Percentiles rank a stretch among this genome's conserved stretches.
These are phyloP conservation scores for Geotrichum fermentans DNA, from an alignment of 1,139 yeast species.

Conservation along the genomic window DNA sequence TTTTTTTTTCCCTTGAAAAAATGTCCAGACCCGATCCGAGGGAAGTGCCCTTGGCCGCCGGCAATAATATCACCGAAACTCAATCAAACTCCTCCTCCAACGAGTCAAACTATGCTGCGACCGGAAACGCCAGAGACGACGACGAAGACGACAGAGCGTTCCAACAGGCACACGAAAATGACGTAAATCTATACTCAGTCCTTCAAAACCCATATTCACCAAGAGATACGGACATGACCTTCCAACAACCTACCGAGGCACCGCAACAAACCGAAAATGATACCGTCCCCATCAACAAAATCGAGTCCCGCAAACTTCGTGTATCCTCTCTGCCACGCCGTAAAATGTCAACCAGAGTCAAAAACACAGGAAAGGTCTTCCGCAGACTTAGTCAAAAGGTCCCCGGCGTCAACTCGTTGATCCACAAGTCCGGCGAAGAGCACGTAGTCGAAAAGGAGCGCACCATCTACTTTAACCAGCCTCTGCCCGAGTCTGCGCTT, in stretches of 20 bases:
- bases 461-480: conserved; percentile 55
- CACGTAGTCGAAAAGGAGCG: conserved; percentile 21
- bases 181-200: conserved; percentile 2
- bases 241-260: neutral
- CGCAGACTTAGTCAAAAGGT: conserved; percentile 17
- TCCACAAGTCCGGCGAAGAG: conserved; percentile 9
- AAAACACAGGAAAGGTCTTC: conserved; percentile 12
- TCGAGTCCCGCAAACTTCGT: conserved; percentile 15
- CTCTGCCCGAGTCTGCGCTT: conserved; percentile 55
- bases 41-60: no score
- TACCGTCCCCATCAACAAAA: conserved; percentile 4
- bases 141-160: conserved; percentile 11
- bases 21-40: no score
- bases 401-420: conserved; percentile 12
- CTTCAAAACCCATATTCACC: conserved; percentile 15
- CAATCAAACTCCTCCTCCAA: conserved; percentile 4
- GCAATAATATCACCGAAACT: neutral
- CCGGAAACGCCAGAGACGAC: conserved; percentile 7
- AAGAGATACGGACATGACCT: neutral
- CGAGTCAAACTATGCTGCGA: conserved; percentile 7
- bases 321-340: conserved; percentile 14
- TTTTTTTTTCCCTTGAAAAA: no score
- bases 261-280: neutral
- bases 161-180: conserved; percentile 3
- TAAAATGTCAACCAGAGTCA: conserved; percentile 4